Conservation (phyloP, 192 early-diverging fungal species). For the Linderina pennispora region DNA sequence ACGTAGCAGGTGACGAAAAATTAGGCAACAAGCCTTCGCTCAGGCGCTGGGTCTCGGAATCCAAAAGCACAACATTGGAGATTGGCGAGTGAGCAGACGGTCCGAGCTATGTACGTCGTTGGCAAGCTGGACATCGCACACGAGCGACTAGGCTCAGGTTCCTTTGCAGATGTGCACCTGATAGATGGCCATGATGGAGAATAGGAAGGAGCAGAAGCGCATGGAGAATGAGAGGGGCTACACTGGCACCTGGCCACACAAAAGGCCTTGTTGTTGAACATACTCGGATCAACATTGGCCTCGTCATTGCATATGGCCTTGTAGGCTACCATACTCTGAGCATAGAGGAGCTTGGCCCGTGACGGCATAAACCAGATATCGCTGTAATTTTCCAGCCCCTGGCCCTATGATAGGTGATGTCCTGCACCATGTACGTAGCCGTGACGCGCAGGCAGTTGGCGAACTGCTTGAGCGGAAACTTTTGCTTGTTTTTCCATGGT, state of each 20-base stretch:
- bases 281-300: slow-evolving; percentile 14
- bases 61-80: slow-evolving; percentile 17
- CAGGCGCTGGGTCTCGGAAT: slow-evolving; percentile 17
- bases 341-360: slow-evolving; percentile 21
- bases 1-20: slow-evolving; percentile 18
- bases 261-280: slow-evolving; percentile 21
- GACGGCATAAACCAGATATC: slow-evolving; percentile 23
- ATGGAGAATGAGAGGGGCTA: slow-evolving; percentile 16
- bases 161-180: slow-evolving; percentile 28
- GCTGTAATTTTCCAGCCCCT: slow-evolving; percentile 16
- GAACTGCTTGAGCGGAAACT: slow-evolving; percentile 20
- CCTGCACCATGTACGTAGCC: slow-evolving; percentile 27
- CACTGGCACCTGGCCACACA: slow-evolving; percentile 18
- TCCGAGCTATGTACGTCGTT: slow-evolving; percentile 18
- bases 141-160: slow-evolving; percentile 12
- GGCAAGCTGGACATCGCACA: slow-evolving; percentile 20
- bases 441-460: slow-evolving; percentile 13
- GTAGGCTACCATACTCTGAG: slow-evolving; percentile 7
- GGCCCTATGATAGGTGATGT: slow-evolving; percentile 10
- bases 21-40: slow-evolving; percentile 28
- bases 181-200: slow-evolving; percentile 22
- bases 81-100: slow-evolving; percentile 20
- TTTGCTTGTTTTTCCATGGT: slow-evolving; percentile 11
- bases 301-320: background rate
- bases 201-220: slow-evolving; percentile 19